Base-by-base conservation (phyloP, 768 basidiomycete species). In the Dictyophora rubrovolvata region DNA sequence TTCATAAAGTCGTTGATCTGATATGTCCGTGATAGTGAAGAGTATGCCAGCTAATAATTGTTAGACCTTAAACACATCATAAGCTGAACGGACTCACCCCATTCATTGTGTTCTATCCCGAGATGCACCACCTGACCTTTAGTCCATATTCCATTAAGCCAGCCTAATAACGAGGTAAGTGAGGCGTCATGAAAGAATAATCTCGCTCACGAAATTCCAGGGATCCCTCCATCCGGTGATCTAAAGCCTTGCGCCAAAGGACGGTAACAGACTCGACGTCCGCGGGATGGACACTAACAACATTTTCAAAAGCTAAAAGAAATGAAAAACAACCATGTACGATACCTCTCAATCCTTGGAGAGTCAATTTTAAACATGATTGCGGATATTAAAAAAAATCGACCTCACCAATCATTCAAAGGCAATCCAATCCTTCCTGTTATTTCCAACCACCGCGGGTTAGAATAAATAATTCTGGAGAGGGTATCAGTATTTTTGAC, bases 1-100 rank as follows among this genome's bases (percentile, higher is more conserved):
- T 56, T 66, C 62, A 33, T 62, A 59, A 17, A 66, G 33, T 21
- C 63, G 63, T 20, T 65, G 65, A 37, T 66, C 65, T 23, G 64
- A 65, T n/a, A 66, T 58, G 47, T 66, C 65, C 5, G 66, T 66
- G 53, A 63, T 55, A 7, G 57, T 47, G 11, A 59, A 59, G 16
- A 59, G 50, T 18, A 53, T 36, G 16, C 57, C 57, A 18, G 57
- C 57, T 59, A 20, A 21, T 8, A 10, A 21, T 20, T 23, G 23
- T 48, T 18, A 52, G 23, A 42, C 2, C 10, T 42, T 37, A 17
- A 34, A 20, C 23, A 42, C 17, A 6, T 48, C n/a, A 28, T 20
- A 16, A 23, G 2, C 21, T 35, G 5, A 18, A 5, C 5, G 5
- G 16, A 7, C 51, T 17, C 23, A 60, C 51, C 35, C 54, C 56